Base-by-base conservation (phyloP, 1,284 basidiomycete genomes). In the Rhodofomes roseus region DNA sequence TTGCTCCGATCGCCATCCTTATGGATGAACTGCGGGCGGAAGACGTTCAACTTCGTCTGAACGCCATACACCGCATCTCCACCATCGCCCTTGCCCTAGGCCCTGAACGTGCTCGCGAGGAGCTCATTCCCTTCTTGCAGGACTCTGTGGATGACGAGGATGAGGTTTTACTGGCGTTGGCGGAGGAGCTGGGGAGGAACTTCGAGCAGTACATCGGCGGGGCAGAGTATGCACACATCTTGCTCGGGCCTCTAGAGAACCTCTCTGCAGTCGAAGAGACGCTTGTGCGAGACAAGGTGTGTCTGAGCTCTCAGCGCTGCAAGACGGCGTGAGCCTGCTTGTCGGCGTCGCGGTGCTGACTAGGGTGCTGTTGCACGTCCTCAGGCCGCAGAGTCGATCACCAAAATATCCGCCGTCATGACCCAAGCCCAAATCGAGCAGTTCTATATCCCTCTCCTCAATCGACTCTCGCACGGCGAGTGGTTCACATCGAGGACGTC, bases 401-500 rank as follows among this genome's bases (percentile, higher is more conserved):
- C 94, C 65, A 96, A 96, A 79, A 84, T 99, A 65, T 90, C 94
- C 53, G 80, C 77, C 48, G 82, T 92, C 50, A 82, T 99, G 54
- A 92, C 89, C 37, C 81, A 90, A 63, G 71, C 82, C 44, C 94
- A 96, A 76, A 82, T 97, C 68, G 95, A 98, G 76, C 88, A 95
- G 71, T 85, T 86, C 74, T 97, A 96, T 77, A 87, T 99, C 58
- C 97, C 97, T 56, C 82, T 99, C 54, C 76, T 99, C 62, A 91
- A 90, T 71, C 88, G 96, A 60, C 84, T 99, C 41, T 90, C 95
- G 0, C 85, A 86, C 61, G 97, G 96, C 61, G 97, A 99, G 77
- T 99, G 97, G 97, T 99, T 99, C 79, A 99, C 97, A n/a, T 96
- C 95, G 36, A 86, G 96, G 64, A 97, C 95, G 46, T 98, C 96